phyloP scores from a whole-genome alignment of 2,329 filamentous ascomycete species.

The Ophiocordyceps camponoti-saundersi region DNA sequence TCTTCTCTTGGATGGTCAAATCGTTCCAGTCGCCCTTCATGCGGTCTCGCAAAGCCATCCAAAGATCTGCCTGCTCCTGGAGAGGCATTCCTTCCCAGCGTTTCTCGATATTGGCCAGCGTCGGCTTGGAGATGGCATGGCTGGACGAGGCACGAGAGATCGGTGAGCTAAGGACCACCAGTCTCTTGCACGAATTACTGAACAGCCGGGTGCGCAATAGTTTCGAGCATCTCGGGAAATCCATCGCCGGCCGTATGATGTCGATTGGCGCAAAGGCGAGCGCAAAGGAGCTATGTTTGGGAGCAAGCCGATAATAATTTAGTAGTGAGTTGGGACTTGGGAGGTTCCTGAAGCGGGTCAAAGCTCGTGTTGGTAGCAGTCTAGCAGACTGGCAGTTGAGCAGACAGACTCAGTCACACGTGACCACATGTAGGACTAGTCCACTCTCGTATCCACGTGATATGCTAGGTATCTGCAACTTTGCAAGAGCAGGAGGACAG shows the following conservation, averaged over 20 bases:
- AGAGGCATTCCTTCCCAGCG: slow-evolving; percentile 96
- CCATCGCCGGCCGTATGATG: slow-evolving; percentile 14
- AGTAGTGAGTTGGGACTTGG: not conserved
- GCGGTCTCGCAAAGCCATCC: slow-evolving; percentile 94
- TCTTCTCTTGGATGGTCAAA: slow-evolving; percentile 94
- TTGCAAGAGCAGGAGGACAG: no score
- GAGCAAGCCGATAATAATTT: not conserved
- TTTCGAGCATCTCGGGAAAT: slow-evolving; percentile 11
- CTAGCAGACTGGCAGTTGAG: no score
- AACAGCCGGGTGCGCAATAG: slow-evolving; percentile 40
- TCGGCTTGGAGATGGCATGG: slow-evolving; percentile 95
- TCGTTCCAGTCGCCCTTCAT: slow-evolving; percentile 98
- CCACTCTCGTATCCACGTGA: no score
- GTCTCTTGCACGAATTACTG: slow-evolving; percentile 32
- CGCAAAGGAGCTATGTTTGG: not conserved
- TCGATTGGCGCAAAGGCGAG: slow-evolving; percentile 5
- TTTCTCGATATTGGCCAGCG: slow-evolving; percentile 96
- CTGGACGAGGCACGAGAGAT: slow-evolving; percentile 43
- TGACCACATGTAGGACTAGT: no score
- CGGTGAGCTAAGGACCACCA: slow-evolving; percentile 25
- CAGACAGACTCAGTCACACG: no score
- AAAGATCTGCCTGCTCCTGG: slow-evolving; percentile 97
- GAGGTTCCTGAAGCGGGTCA: not conserved
- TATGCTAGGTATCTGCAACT: no score
- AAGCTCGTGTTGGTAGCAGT: not conserved